phyloP scores from a whole-genome alignment of 2,329 filamentous ascomycete genomes.

The Sclerotinia subarctica region DNA sequence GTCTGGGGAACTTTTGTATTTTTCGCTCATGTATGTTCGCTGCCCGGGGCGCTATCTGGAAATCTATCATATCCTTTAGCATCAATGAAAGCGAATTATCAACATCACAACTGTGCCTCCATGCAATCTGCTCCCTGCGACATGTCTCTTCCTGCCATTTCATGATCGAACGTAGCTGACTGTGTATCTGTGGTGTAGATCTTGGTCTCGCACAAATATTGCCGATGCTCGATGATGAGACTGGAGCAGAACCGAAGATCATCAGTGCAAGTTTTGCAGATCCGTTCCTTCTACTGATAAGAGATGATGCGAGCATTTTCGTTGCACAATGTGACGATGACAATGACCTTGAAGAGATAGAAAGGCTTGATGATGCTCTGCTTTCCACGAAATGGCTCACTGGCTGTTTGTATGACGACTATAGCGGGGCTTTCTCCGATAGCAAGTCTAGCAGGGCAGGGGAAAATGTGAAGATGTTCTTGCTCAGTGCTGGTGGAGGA shows the following conservation, averaged over 20 bases:
- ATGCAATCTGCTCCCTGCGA: slow-evolving; percentile 31
- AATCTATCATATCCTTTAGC: slow-evolving; percentile 41
- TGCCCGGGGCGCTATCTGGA: slow-evolving; percentile 38
- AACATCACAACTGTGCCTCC: slow-evolving; percentile 32
- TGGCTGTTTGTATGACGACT: slow-evolving; percentile 78
- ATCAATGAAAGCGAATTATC: slow-evolving; percentile 42
- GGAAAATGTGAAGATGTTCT: slow-evolving; percentile 66
- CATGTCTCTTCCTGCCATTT: slow-evolving; percentile 21
- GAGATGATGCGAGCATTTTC: slow-evolving; percentile 78
- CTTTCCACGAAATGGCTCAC: slow-evolving; percentile 71
- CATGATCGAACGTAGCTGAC: slow-evolving; percentile 24
- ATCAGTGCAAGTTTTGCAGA: slow-evolving; percentile 81
- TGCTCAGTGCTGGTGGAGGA: slow-evolving; percentile 72
- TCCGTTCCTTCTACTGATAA: slow-evolving; percentile 77
- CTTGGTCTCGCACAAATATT: slow-evolving; percentile 87
- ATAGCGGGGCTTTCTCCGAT: slow-evolving; percentile 52
- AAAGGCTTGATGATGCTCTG: slow-evolving; percentile 57
- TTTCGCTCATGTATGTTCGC: slow-evolving; percentile 26
- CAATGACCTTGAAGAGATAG: slow-evolving; percentile 81
- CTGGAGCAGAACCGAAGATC: slow-evolving; percentile 73
- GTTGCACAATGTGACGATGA: slow-evolving; percentile 76
- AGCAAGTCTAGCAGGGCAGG: slow-evolving; percentile 41
- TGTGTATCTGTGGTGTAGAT: slow-evolving; percentile 49
- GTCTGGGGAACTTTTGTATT: slow-evolving; percentile 12
- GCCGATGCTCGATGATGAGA: slow-evolving; percentile 88